A percentile compares a stretch with the other conserved stretches of the same genome.
Evolutionary conservation across 176 grass and related monocot species (phyloP).

Genomic region (Chrysopogon serrulatus): DNA sequence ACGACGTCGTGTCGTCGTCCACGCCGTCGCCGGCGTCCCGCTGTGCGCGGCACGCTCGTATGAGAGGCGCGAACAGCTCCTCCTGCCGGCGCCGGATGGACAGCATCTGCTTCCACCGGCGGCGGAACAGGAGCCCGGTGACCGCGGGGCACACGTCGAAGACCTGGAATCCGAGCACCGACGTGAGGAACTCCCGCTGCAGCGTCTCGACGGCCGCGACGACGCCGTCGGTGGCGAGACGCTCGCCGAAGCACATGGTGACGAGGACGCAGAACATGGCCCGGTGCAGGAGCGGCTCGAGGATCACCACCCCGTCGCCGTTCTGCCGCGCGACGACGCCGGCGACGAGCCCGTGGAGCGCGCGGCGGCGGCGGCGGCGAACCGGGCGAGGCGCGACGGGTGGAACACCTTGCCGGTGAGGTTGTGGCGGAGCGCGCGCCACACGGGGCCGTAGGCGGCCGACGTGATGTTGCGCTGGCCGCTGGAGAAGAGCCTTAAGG

Average conservation of each 20-base stretch:
- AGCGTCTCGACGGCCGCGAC: neutral
- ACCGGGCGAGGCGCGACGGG: neutral
- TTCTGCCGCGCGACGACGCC: neutral
- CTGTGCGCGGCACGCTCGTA: neutral
- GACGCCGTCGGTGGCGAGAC: neutral
- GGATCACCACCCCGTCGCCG: neutral
- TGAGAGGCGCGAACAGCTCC: conserved; percentile 30
- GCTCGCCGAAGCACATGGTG: conserved; percentile 15
- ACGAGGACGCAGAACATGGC: neutral
- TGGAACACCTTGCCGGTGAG: neutral
- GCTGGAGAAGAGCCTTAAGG: neutral
- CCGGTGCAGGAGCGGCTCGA: neutral
- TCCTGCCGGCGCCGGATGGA: conserved; percentile 12
- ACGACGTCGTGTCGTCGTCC: neutral
- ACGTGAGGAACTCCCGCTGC: neutral
- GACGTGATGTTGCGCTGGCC: neutral
- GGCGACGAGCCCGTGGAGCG: neutral
- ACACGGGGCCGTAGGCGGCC: neutral
- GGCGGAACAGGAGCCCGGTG: conserved; percentile 1
- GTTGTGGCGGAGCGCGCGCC: conserved; percentile 9
- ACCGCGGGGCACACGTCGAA: neutral
- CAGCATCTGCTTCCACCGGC: neutral
- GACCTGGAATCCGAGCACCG: neutral
- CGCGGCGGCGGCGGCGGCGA: neutral
- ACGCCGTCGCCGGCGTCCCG: neutral